Conservation (phyloP, 768 basidiomycete genomes). For the Serendipita sp. region DNA sequence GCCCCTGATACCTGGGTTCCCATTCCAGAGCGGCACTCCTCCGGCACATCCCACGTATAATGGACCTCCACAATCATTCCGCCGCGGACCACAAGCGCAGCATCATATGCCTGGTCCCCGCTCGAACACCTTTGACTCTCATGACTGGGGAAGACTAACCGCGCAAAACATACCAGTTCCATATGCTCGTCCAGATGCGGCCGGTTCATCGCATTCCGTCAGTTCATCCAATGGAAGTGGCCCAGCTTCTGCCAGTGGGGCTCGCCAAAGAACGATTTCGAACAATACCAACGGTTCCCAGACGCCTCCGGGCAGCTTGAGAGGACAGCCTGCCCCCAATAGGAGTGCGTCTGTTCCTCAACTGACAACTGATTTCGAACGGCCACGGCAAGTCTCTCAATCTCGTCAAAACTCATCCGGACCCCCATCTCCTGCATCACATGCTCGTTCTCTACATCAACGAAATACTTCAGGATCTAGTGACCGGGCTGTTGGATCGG, state of each 20-base stretch:
- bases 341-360: constrained; percentile 10
- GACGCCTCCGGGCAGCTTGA: constrained; percentile 16
- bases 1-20: constrained; percentile 34
- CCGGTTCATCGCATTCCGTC: constrained; percentile 61
- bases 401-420: neutral
- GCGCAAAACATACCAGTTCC: constrained; percentile 48
- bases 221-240: constrained; percentile 30
- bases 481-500: constrained; percentile 2
- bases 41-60: constrained; percentile 1
- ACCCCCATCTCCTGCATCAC: constrained; percentile 5
- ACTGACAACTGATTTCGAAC: constrained; percentile 7
- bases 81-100: neutral
- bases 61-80: neutral
- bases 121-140: constrained; percentile 14
- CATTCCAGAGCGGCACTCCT: constrained; percentile 32
- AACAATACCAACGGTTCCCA: constrained; percentile 6
- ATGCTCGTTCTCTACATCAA: constrained; percentile 10
- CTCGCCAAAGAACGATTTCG: constrained; percentile 42
- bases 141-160: neutral
- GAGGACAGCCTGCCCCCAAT: constrained; percentile 13
- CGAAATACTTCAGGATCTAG: constrained; percentile 10
- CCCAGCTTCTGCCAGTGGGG: constrained; percentile 22
- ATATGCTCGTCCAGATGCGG: constrained; percentile 64
- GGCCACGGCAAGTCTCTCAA: constrained; percentile 11
- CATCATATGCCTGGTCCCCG: constrained; percentile 12